Evolutionary conservation across 1,284 basidiomycete species (phyloP), one percentile per base, ranked within the genome.

Genomic region (Stereum hirsutum): DNA sequence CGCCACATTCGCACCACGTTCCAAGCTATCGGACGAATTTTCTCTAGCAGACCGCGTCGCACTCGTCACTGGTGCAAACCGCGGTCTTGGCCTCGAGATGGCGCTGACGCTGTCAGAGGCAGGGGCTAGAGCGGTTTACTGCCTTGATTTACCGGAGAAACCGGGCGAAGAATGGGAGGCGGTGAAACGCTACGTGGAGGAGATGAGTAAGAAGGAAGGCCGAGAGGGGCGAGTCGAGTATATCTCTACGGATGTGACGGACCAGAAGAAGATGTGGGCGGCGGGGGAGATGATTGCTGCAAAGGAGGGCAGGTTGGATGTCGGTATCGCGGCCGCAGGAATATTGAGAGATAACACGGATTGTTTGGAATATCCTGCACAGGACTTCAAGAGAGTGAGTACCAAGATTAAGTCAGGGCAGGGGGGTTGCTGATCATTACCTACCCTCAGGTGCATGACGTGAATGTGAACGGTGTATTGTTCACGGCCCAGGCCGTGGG

Each of bases 71-170:
- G 87, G 87, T 10, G 89, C 71, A 2, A 87, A 86, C 53, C 72
- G 89, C 39, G 89, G 89, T 2, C 72, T 92, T 7, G 89, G 89
- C 3, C 72, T 92, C 32, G 86, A 89, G 62, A 83, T 88, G 75
- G 86, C 86, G 25, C 68, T 89, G 45, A 76, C 81, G 5, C 64
- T 89, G 30, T 73, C 78, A 33, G 89, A 93, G 63, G 78, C 79
- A 3, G 89, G 87, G 39, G 85, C 87, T 3, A 69, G 81, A 14
- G 76, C 65, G 2, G 77, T 92, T 1, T 86, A 88, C 58, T 88
- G 83, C 54, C 61, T 90, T 26, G 89, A 93, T 59, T 63, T 90
- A 5, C 75, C 84, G 4, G 54, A 65, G 39, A 60, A 65, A 40
- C 82, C 89, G 0, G 77, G 76, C 4, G 69, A 73, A 2, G 83